phyloP scores from a whole-genome alignment of 805 yeast genomes.

The Myxozyma neotropica region DNA sequence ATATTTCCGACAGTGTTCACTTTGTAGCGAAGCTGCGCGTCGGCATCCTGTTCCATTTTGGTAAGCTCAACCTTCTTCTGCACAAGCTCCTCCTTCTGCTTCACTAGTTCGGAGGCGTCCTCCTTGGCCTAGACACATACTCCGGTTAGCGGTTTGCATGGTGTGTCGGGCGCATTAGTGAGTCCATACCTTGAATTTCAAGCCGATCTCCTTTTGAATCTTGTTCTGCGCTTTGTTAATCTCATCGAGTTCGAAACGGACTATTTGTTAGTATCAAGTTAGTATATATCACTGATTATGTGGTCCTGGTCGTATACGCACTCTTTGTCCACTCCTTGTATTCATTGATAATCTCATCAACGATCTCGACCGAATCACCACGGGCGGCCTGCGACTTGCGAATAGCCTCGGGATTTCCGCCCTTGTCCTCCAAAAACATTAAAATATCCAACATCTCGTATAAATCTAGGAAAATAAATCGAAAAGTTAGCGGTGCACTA shows the following conservation, averaged over 20 bases:
- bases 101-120: conserved; percentile 82
- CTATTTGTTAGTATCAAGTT: conserved; percentile 15
- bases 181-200: conserved; percentile 63
- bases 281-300: not conserved
- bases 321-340: conserved; percentile 90
- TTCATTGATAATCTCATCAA: conserved; percentile 89
- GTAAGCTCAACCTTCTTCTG: conserved; percentile 68
- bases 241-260: conserved; percentile 87
- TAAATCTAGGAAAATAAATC: not conserved
- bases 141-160: not conserved
- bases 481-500: not conserved
- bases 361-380: conserved; percentile 91
- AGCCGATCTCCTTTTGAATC: conserved; percentile 90
- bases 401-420: conserved; percentile 91
- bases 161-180: not conserved
- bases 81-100: conserved; percentile 74
- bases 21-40: conserved; percentile 69
- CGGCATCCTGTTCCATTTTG: conserved; percentile 77
- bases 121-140: conserved; percentile 64
- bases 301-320: conserved; percentile 7
- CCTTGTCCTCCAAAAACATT: conserved; percentile 92
- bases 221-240: conserved; percentile 85
- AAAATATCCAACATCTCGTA: conserved; percentile 81
- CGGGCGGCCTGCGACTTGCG: conserved; percentile 89
- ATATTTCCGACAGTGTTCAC: conserved; percentile 91